phyloP scores from a whole-genome alignment of 768 basidiomycete genomes.

The Cystofilobasidium capitatum region DNA sequence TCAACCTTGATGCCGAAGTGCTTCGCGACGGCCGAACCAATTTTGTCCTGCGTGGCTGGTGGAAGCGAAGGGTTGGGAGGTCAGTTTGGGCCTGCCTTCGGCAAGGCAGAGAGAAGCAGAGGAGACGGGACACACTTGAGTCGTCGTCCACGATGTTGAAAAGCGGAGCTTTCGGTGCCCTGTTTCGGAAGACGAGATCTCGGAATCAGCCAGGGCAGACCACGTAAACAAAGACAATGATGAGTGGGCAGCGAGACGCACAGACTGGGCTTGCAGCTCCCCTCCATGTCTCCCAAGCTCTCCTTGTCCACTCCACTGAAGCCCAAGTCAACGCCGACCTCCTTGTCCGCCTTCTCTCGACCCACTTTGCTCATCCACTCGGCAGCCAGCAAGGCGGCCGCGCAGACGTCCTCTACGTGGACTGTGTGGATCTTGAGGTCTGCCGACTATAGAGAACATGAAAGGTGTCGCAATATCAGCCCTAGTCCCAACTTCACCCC shows the following conservation, averaged over 20 bases:
- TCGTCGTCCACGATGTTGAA: slow-evolving; percentile 60
- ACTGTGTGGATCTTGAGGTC: slow-evolving; percentile 50
- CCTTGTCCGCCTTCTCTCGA: slow-evolving; percentile 52
- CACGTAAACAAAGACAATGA: background rate
- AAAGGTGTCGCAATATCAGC: background rate
- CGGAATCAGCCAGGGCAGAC: background rate
- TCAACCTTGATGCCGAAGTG: slow-evolving; percentile 22
- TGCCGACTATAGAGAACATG: slow-evolving; percentile 6
- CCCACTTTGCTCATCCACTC: slow-evolving; percentile 54
- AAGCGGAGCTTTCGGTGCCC: slow-evolving; percentile 59
- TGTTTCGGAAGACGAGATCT: slow-evolving; percentile 43
- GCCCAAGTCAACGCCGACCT: slow-evolving; percentile 57
- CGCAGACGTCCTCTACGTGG: slow-evolving; percentile 70
- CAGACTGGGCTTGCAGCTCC: slow-evolving; percentile 30
- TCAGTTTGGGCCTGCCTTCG: no score
- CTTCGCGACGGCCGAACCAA: slow-evolving; percentile 12
- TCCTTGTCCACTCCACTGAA: slow-evolving; percentile 61
- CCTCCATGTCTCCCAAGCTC: slow-evolving; percentile 54
- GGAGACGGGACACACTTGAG: background rate
- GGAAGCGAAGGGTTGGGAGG: no score
- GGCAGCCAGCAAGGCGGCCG: slow-evolving; percentile 64
- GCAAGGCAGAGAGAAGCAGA: background rate
- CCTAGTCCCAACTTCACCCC: no score
- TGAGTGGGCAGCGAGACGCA: background rate
- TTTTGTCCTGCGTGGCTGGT: slow-evolving; percentile 19